These are phyloP conservation scores for Vaccinium corymbosum DNA, from an alignment of 148 eudicot species.

Conservation along the genomic window DNA sequence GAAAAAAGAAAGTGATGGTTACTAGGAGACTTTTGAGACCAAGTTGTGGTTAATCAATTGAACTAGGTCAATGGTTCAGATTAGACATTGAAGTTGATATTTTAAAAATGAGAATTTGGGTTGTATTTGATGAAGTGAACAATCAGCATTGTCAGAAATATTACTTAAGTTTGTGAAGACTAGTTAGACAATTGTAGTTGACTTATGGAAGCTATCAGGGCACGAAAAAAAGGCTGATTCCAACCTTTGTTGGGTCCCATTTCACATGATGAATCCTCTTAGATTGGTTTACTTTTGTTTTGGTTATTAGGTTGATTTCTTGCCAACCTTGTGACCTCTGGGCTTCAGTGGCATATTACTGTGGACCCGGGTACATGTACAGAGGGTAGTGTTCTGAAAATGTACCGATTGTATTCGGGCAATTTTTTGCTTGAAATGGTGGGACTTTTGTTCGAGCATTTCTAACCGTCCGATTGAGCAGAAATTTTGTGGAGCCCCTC, in stretches of 20 bases:
- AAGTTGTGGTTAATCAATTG: constrained; percentile 11
- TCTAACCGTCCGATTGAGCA: no score
- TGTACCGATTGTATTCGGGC: no score
- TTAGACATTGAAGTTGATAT: constrained; percentile 12
- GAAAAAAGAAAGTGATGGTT: not conserved
- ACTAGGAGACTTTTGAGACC: constrained; percentile 15
- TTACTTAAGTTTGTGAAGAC: constrained; percentile 7
- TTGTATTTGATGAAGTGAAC: not conserved
- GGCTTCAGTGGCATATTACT: no score
- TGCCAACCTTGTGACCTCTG: no score
- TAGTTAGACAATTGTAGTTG: not conserved
- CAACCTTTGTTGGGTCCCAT: not conserved
- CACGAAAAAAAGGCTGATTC: not conserved
- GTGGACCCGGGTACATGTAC: no score
- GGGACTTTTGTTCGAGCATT: no score
- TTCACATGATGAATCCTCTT: not conserved
- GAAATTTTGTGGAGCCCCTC: no score
- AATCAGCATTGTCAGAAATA: not conserved
- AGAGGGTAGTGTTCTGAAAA: no score
- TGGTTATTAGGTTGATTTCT: no score
- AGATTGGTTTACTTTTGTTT: no score
- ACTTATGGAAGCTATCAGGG: not conserved
- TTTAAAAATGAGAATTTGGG: constrained; percentile 12
- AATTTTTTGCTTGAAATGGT: no score
- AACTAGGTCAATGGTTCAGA: constrained; percentile 15